Evolutionary conservation across 2,329 filamentous ascomycete species (phyloP).

Genomic region (Neopestalotiopsis sp.): DNA sequence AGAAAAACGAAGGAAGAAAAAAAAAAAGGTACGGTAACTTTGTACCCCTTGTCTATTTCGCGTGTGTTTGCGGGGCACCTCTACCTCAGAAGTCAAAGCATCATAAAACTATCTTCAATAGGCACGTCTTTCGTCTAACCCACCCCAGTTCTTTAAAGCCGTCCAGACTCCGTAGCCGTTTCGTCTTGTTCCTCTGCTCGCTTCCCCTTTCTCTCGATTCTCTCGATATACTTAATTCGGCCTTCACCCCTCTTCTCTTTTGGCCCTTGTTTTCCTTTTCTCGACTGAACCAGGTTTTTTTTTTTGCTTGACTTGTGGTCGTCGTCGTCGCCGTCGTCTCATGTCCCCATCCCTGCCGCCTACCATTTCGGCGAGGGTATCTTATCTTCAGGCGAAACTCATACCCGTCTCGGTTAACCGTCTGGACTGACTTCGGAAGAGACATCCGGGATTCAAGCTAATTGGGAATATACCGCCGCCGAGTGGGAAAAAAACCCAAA

Average conservation of each 20-base stretch:
- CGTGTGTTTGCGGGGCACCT: slow-evolving; percentile 27
- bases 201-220: neutral
- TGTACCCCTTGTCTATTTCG: neutral
- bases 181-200: neutral
- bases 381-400: slow-evolving; percentile 4
- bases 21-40: neutral
- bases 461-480: neutral
- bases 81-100: slow-evolving; percentile 27
- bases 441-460: neutral
- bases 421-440: slow-evolving; percentile 2
- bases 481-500: neutral
- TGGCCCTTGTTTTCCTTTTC: neutral
- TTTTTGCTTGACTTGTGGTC: too few species aligned
- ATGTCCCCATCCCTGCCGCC: neutral
- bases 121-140: neutral
- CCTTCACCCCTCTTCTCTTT: neutral
- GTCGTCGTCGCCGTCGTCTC: neutral
- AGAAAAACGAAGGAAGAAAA: neutral
- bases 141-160: neutral
- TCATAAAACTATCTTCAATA: slow-evolving; percentile 28
- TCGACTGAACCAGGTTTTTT: neutral
- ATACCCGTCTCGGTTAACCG: slow-evolving; percentile 3
- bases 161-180: slow-evolving; percentile 15
- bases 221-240: neutral
- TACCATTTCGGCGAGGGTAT: neutral